Evolutionary conservation across 139 green algal genomes (phyloP).

Genomic region (Closterium sp.): DNA sequence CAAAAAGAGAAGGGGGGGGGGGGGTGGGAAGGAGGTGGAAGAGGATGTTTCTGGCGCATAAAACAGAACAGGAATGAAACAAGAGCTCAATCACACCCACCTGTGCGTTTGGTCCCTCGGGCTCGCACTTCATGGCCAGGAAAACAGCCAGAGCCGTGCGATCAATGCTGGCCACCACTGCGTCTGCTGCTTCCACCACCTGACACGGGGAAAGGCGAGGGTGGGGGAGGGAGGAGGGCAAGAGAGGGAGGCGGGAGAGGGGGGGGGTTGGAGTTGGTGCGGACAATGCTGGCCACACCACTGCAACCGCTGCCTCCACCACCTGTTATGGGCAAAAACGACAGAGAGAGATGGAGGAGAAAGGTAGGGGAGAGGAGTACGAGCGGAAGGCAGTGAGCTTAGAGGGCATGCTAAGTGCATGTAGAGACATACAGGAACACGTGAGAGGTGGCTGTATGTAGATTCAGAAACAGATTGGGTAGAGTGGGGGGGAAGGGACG

Average conservation of each 20-base stretch:
- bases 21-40: too few species aligned
- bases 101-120: constrained; percentile 4
- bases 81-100: neutral
- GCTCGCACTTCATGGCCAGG: constrained; percentile 29
- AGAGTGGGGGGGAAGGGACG: too few species aligned
- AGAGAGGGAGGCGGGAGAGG: neutral
- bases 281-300: constrained; percentile 19
- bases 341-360: too few species aligned
- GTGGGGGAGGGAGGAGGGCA: neutral
- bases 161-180: constrained; percentile 23
- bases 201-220: neutral
- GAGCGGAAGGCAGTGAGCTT: too few species aligned
- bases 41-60: too few species aligned
- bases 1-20: too few species aligned
- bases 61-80: too few species aligned
- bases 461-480: too few species aligned
- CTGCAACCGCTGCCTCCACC: constrained; percentile 18
- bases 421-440: too few species aligned
- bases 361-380: too few species aligned
- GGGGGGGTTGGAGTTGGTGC: neutral
- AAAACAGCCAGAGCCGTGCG: neutral
- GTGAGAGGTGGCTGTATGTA: too few species aligned
- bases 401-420: too few species aligned
- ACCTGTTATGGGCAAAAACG: neutral
- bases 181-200: constrained; percentile 35